Base-by-base conservation (phyloP, 1,284 basidiomycete species). In the Phellopilus nigrolimitatus region DNA sequence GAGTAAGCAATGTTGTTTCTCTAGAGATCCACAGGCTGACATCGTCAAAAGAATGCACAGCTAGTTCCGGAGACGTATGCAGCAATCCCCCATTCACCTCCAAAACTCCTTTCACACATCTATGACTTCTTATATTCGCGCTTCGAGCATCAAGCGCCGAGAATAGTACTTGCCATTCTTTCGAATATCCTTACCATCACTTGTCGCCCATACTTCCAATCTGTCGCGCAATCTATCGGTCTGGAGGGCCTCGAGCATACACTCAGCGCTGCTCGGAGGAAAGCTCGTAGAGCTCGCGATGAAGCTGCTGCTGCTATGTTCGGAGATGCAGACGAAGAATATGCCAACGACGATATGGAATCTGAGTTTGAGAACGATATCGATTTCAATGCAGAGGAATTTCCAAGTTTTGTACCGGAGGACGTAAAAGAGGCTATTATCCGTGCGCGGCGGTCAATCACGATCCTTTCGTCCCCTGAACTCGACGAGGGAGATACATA, bases 371-470 rank as follows among this genome's bases (percentile, higher is more conserved):
- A 39, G 12, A 25, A 21, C 25, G 33, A 27, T 25, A 13, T 15
- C 34, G 40, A 49, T 24, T 22, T 9, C n/a, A 50, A 49, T 13
- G 21, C 31, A 10, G 21, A 48, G 4, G 45, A 64, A 9, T 82
- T 79, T 57, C 84, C 87, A 0, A 64, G 63, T 10, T 89, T 90
- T 63, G 74, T 89, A 51, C 72, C 75, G 3, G 55, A 61, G 0
- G 68, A 70, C 5, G 62, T 84, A 28, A 64, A 72, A 4, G 70
- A 73, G 40, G 70, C 77, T 5, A 64, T 90, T 2, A 73, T 77
- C 4, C 73, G 75, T 5, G 85, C 87, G 0, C 77, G 76, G 56
- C 80, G 77, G 56, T 89, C 88, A 0, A 66, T 91, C 5, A 70
- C 73, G 24, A 67, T 91, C 3, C 70, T 90, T 0, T 72, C 43